Evolutionary conservation across 148 eudicot species (phyloP).

Genomic region (Chenopodium suecicum): DNA sequence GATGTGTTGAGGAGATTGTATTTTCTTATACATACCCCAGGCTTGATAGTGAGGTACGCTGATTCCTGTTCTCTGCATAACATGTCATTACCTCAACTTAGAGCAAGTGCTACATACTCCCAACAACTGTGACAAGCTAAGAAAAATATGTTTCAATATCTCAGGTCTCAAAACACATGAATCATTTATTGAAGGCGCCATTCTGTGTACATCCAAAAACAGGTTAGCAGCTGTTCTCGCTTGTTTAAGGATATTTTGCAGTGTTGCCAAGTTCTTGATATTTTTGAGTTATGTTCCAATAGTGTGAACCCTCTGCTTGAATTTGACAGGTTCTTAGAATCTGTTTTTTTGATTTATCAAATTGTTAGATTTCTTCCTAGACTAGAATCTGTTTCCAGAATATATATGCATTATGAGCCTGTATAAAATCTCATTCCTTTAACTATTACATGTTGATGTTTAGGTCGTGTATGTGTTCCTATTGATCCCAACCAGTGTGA

Average conservation of each 20-base stretch:
- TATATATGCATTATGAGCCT: neutral
- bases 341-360: neutral
- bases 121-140: neutral
- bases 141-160: slow-evolving; percentile 10
- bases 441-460: slow-evolving; percentile 15
- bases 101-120: neutral
- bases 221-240: slow-evolving; percentile 45
- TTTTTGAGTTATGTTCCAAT: neutral
- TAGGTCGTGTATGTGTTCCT: slow-evolving; percentile 90
- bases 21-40: slow-evolving; percentile 82
- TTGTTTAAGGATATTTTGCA: neutral
- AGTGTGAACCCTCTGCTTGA: neutral
- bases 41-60: slow-evolving; percentile 82
- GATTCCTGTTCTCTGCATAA: slow-evolving; percentile 2
- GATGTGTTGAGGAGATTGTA: slow-evolving; percentile 84
- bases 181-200: slow-evolving; percentile 93
- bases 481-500: slow-evolving; percentile 82
- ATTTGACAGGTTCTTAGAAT: neutral
- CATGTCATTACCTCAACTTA: neutral
- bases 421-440: neutral
- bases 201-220: slow-evolving; percentile 95
- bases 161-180: slow-evolving; percentile 96
- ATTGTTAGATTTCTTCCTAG: neutral
- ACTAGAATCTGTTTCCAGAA: neutral
- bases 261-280: neutral